Conservation (phyloP, 2,329 filamentous ascomycete species). For the Aspergillus tanneri region DNA sequence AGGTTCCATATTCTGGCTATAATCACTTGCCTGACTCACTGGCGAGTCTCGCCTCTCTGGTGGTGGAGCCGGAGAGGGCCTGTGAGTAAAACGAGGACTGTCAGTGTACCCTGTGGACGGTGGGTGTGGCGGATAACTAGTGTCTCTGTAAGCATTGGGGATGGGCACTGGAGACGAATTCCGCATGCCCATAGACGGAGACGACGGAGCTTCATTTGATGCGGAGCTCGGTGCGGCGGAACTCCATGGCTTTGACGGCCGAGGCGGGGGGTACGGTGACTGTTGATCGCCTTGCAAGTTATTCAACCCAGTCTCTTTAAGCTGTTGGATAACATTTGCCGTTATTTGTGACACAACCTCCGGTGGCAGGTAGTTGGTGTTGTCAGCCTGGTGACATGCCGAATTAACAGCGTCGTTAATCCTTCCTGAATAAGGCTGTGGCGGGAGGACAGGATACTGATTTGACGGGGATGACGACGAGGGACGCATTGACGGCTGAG, state of each 20-base stretch:
- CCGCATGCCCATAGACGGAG: constrained; percentile 19
- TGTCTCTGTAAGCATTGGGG: constrained; percentile 7
- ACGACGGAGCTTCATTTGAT: constrained; percentile 20
- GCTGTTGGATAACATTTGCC: constrained; percentile 58
- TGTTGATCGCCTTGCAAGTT: constrained; percentile 28
- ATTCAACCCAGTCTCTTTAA: constrained; percentile 49
- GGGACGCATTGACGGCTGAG: constrained; percentile 35
- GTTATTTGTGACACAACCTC: constrained; percentile 63
- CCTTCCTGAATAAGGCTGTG: constrained; percentile 30
- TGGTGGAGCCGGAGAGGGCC: constrained; percentile 22
- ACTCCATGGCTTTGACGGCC: constrained; percentile 25
- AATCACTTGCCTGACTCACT: constrained; percentile 37
- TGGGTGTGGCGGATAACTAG: constrained; percentile 23
- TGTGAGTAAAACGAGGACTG: constrained; percentile 22
- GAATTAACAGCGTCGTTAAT: constrained; percentile 59
- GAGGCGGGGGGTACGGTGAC: constrained; percentile 30
- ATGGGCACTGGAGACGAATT: constrained; percentile 20
- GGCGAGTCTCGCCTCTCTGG: constrained; percentile 35
- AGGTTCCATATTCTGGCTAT: constrained; percentile 27
- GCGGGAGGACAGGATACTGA: constrained; percentile 18
- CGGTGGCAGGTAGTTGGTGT: constrained; percentile 55
- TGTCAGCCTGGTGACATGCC: constrained; percentile 54
- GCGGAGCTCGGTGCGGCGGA: constrained; percentile 15
- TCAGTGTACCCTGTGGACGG: constrained; percentile 20
- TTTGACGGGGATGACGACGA: constrained; percentile 18